These are phyloP conservation scores for Termitomyces sp. DNA, from an alignment of 768 basidiomycete genomes.

Conservation along the genomic window DNA sequence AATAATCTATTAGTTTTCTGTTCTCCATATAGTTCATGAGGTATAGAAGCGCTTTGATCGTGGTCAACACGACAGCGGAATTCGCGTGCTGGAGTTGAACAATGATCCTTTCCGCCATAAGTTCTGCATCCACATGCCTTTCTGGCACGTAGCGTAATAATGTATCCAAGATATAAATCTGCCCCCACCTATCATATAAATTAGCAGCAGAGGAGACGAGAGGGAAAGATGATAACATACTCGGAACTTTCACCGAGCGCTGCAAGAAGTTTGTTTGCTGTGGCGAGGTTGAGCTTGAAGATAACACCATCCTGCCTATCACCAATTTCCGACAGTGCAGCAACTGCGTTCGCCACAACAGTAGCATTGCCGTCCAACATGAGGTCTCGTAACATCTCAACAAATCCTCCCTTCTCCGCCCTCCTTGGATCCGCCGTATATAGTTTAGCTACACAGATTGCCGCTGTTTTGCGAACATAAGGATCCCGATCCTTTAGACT, in stretches of 20 bases:
- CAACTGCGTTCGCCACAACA: slow-evolving; percentile 96
- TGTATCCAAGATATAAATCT: slow-evolving; percentile 96
- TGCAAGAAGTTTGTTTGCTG: slow-evolving; percentile 85
- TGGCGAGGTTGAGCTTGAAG: slow-evolving; percentile 82
- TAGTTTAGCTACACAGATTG: slow-evolving; percentile 95
- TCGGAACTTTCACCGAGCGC: slow-evolving; percentile 96
- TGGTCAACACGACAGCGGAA: slow-evolving; percentile 98
- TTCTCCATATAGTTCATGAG: slow-evolving; percentile 99
- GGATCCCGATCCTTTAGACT: slow-evolving; percentile 93
- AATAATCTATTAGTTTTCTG: slow-evolving; percentile 76
- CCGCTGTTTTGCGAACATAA: slow-evolving; percentile 98
- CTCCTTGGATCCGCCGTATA: slow-evolving; percentile 85
- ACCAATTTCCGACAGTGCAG: slow-evolving; percentile 93
- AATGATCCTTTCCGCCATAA: slow-evolving; percentile 93
- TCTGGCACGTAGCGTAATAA: slow-evolving; percentile 93
- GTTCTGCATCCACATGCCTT: slow-evolving; percentile 80
- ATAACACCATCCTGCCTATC: slow-evolving; percentile 94
- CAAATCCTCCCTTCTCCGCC: slow-evolving; percentile 88
- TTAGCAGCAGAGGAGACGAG: slow-evolving; percentile 2
- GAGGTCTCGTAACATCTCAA: slow-evolving; percentile 86
- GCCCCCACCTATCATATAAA: slow-evolving; percentile 78
- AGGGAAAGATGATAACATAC: slow-evolving; percentile 46
- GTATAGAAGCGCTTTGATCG: slow-evolving; percentile 92
- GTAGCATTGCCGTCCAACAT: slow-evolving; percentile 94
- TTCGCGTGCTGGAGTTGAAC: slow-evolving; percentile 97